Evolutionary conservation across 2,329 filamentous ascomycete genomes (phyloP).

Genomic region (Xylaria sp.): DNA sequence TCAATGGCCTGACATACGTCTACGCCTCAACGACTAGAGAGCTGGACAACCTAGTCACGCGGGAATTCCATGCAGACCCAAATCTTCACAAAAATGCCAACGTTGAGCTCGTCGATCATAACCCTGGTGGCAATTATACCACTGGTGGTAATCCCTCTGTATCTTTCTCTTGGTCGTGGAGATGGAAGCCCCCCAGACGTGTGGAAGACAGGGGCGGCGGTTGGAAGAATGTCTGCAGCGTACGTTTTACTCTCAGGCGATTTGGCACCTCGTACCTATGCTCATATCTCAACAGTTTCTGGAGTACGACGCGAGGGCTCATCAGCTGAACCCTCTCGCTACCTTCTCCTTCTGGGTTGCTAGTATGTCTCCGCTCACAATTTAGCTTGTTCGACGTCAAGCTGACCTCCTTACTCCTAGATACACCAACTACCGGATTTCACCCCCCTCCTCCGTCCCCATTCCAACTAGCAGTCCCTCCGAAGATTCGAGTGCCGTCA

Average conservation of each 20-base stretch:
- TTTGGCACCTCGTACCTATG: slow-evolving; percentile 25
- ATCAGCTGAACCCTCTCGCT: slow-evolving; percentile 86
- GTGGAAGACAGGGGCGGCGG: slow-evolving; percentile 86
- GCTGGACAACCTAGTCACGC: slow-evolving; percentile 90
- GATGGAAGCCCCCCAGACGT: slow-evolving; percentile 89
- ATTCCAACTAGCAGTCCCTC: slow-evolving; percentile 76
- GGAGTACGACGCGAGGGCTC: slow-evolving; percentile 94
- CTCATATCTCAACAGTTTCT: slow-evolving; percentile 73
- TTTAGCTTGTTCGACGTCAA: slow-evolving; percentile 24
- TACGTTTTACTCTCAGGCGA: slow-evolving; percentile 53
- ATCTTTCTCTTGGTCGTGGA: slow-evolving; percentile 95
- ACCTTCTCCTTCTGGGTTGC: slow-evolving; percentile 97
- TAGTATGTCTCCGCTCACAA: slow-evolving; percentile 61
- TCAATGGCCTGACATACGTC: slow-evolving; percentile 91
- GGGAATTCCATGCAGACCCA: slow-evolving; percentile 96
- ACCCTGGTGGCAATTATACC: slow-evolving; percentile 74
- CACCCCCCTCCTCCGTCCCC: slow-evolving; percentile 75
- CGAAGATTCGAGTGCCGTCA: slow-evolving; percentile 84
- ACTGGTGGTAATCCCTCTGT: slow-evolving; percentile 86
- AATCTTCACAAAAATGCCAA: slow-evolving; percentile 98
- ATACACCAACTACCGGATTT: slow-evolving; percentile 57
- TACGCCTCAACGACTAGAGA: slow-evolving; percentile 87
- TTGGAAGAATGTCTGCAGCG: slow-evolving; percentile 95
- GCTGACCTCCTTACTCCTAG: slow-evolving; percentile 50
- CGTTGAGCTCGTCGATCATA: slow-evolving; percentile 77